phyloP scores from a whole-genome alignment of 148 eudicot species.

The Nepenthes gracilis region DNA sequence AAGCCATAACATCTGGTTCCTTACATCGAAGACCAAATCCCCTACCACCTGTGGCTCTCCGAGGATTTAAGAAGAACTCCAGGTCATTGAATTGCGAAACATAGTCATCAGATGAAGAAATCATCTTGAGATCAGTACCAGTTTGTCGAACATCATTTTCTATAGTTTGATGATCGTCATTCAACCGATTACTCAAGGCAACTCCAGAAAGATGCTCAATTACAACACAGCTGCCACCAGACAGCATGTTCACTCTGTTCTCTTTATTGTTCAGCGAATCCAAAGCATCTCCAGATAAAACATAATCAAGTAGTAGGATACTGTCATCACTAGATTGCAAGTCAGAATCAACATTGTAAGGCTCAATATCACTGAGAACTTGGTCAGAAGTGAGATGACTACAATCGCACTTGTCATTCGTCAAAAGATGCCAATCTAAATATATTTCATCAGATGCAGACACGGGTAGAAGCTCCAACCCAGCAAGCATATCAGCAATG shows the following conservation, averaged over 20 bases:
- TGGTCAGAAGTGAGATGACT: constrained; percentile 33
- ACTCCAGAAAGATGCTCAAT: constrained; percentile 11
- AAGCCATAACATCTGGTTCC: constrained; percentile 15
- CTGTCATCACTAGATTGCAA: constrained; percentile 22
- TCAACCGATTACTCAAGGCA: constrained; percentile 19
- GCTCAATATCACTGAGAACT: constrained; percentile 37
- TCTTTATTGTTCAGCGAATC: constrained; percentile 22
- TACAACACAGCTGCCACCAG: constrained; percentile 11
- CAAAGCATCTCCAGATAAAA: constrained; percentile 30
- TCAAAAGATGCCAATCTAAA: constrained; percentile 78
- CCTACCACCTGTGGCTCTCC: constrained; percentile 18
- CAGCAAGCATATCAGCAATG: constrained; percentile 25
- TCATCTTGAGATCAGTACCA: constrained; percentile 14
- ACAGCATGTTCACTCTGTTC: constrained; percentile 27
- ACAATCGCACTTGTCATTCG: constrained; percentile 32
- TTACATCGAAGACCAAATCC: constrained; percentile 18
- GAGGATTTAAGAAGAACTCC: constrained; percentile 60
- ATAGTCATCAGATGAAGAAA: constrained; percentile 20
- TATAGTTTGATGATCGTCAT: constrained; percentile 24
- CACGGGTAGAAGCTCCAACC: constrained; percentile 40
- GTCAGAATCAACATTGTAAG: constrained; percentile 15
- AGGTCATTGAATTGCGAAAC: constrained; percentile 46
- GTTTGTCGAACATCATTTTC: constrained; percentile 20
- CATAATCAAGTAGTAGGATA: constrained; percentile 30
- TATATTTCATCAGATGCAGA: constrained; percentile 74